These are phyloP conservation scores for Microstegium vimineum DNA, from an alignment of 176 grass and related monocot species.

Conservation along the genomic window DNA sequence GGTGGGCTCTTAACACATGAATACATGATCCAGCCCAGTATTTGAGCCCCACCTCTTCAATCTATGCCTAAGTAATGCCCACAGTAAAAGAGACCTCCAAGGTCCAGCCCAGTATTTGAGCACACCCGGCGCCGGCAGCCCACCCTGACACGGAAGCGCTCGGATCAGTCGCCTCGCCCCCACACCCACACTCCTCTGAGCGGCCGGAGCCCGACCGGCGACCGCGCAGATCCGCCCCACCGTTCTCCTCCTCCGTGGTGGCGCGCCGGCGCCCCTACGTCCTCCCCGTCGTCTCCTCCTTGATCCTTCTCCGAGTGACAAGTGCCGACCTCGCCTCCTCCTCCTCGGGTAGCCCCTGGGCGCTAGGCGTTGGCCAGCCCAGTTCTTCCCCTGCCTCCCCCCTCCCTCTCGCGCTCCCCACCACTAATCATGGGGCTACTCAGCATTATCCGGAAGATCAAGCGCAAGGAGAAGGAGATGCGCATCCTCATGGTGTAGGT, in stretches of 20 bases:
- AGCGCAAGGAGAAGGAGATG: constrained; percentile 95
- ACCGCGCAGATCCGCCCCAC: neutral
- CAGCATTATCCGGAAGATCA: constrained; percentile 90
- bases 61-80: neutral
- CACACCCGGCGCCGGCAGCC: neutral
- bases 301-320: neutral
- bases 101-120: neutral
- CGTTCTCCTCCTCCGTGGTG: neutral
- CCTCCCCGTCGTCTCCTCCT: neutral
- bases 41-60: too few relatives aligned
- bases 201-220: neutral
- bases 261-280: neutral
- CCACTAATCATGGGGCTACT: constrained; percentile 61
- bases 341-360: neutral
- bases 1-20: too few relatives aligned
- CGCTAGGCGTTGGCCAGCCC: neutral
- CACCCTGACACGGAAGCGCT: neutral
- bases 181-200: neutral
- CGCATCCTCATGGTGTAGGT: constrained; percentile 95
- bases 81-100: neutral
- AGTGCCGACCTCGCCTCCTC: neutral
- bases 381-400: neutral
- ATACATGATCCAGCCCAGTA: too few relatives aligned
- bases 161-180: neutral
- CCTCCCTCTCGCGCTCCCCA: neutral